Evolutionary conservation across 805 yeast genomes (phyloP).

Genomic region (Ogataea polymorpha): DNA sequence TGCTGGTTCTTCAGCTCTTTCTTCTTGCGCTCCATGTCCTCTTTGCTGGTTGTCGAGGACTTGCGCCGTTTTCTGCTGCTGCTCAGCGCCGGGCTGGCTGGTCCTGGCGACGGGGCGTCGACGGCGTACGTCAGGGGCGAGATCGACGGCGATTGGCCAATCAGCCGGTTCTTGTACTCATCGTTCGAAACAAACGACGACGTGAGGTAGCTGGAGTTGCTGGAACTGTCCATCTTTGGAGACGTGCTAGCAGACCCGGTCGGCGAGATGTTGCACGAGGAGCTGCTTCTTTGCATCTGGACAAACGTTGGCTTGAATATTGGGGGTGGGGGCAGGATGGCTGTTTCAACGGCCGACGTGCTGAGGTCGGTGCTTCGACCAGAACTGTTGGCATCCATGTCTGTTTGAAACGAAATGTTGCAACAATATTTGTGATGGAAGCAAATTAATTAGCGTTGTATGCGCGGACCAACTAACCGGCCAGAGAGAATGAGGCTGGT

Average conservation of each 20-base stretch:
- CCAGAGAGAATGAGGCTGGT: not conserved
- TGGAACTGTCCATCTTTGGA: constrained; percentile 4
- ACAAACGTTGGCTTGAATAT: constrained; percentile 45
- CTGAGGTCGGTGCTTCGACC: not conserved
- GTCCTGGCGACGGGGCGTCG: constrained; percentile 10
- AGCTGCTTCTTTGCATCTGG: constrained; percentile 35
- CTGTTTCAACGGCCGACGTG: constrained; percentile 1
- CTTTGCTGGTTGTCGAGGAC: constrained; percentile 23
- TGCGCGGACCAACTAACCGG: not conserved
- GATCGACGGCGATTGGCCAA: constrained; percentile 32
- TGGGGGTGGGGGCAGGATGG: constrained; percentile 44
- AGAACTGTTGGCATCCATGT: not conserved
- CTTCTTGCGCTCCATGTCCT: constrained; percentile 39
- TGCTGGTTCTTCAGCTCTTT: constrained; percentile 58
- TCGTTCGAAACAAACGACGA: constrained; percentile 30
- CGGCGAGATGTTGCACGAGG: constrained; percentile 3
- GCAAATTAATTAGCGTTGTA: constrained; percentile 3
- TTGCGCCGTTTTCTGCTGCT: constrained; percentile 26
- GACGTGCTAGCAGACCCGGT: constrained; percentile 3
- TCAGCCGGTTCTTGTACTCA: constrained; percentile 24
- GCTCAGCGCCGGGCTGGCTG: constrained; percentile 15
- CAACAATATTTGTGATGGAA: not conserved
- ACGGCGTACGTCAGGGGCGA: constrained; percentile 30
- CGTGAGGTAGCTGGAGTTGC: constrained; percentile 29
- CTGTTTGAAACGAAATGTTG: not conserved